Evolutionary conservation across 208 protist species (phyloP).

Genomic region (Crithidia mellificae): DNA sequence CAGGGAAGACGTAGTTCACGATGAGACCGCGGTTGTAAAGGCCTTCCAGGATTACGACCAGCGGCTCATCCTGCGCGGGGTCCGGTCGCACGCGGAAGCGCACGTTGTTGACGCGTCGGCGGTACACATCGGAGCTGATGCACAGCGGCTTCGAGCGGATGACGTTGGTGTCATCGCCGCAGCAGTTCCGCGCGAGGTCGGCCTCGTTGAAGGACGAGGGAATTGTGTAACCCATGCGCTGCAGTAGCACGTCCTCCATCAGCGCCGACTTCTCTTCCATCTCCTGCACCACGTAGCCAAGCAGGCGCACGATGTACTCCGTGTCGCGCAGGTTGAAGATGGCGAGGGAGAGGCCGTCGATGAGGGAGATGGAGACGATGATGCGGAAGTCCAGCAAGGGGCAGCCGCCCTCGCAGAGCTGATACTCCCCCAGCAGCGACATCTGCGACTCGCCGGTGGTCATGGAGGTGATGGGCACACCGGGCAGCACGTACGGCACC

Average conservation of each 20-base stretch:
- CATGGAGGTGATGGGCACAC: constrained; percentile 48
- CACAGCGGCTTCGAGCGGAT: constrained; percentile 42
- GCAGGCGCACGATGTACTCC: constrained; percentile 66
- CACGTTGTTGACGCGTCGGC: constrained; percentile 70
- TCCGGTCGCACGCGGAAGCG: constrained; percentile 51
- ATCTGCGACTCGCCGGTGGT: constrained; percentile 61
- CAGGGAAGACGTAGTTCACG: constrained; percentile 64
- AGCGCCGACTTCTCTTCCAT: constrained; percentile 72
- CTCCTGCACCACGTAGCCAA: constrained; percentile 61
- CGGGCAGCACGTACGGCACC: constrained; percentile 50
- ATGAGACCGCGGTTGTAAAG: constrained; percentile 87
- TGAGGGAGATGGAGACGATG: constrained; percentile 59
- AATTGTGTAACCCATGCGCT: constrained; percentile 68
- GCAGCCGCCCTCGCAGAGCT: constrained; percentile 31
- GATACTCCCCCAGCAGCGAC: constrained; percentile 55
- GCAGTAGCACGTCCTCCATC: constrained; percentile 76
- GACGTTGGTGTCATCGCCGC: constrained; percentile 70
- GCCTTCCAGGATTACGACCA: constrained; percentile 72
- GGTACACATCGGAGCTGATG: constrained; percentile 60
- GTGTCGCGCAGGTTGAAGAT: constrained; percentile 83
- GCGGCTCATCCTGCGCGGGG: constrained; percentile 36
- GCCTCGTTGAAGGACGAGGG: constrained; percentile 63
- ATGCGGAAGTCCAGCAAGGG: constrained; percentile 38
- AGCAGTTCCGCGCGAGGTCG: constrained; percentile 68
- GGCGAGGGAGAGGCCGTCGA: constrained; percentile 47